Percentiles rank a stretch among this genome's conserved stretches.
Conservation (phyloP, 352 stramenopile genomes). For the Phytopythium kandeliae region DNA sequence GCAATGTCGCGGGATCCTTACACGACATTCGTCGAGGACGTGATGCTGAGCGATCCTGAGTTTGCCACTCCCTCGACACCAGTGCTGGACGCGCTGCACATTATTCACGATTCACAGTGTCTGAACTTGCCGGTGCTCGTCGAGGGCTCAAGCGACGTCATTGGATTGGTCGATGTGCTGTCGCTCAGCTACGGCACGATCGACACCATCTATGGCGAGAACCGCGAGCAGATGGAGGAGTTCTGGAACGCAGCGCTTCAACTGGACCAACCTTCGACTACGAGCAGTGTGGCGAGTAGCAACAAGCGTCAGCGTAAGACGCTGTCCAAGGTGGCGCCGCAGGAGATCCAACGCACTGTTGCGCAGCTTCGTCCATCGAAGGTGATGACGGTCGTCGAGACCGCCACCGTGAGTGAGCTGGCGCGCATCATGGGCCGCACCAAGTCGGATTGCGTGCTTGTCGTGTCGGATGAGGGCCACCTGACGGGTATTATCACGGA, state of each 20-base stretch:
- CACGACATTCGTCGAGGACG: conserved; percentile 85
- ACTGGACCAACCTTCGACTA: conserved; percentile 52
- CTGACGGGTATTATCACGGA: conserved; percentile 96
- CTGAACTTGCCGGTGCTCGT: conserved; percentile 78
- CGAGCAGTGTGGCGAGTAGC: conserved; percentile 25
- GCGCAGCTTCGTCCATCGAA: conserved; percentile 77
- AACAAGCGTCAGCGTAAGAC: conserved; percentile 47
- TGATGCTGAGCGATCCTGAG: conserved; percentile 88
- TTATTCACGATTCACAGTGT: conserved; percentile 84
- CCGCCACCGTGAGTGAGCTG: conserved; percentile 80
- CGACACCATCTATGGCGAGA: conserved; percentile 82
- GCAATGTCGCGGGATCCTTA: conserved; percentile 88
- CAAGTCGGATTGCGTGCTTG: conserved; percentile 89
- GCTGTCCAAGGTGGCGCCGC: conserved; percentile 41
- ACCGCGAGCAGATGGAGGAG: conserved; percentile 86
- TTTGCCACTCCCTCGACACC: conserved; percentile 57
- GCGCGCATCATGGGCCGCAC: conserved; percentile 87
- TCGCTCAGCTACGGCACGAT: conserved; percentile 86
- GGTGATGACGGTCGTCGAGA: conserved; percentile 85
- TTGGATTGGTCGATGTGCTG: conserved; percentile 81
- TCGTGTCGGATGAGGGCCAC: conserved; percentile 85
- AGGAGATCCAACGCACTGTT: conserved; percentile 75
- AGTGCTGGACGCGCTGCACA: conserved; percentile 83
- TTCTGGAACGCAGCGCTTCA: conserved; percentile 87
- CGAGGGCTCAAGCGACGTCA: conserved; percentile 58